Conservation (phyloP, 2,329 filamentous ascomycete species). For the Curvularia verruculosa region DNA sequence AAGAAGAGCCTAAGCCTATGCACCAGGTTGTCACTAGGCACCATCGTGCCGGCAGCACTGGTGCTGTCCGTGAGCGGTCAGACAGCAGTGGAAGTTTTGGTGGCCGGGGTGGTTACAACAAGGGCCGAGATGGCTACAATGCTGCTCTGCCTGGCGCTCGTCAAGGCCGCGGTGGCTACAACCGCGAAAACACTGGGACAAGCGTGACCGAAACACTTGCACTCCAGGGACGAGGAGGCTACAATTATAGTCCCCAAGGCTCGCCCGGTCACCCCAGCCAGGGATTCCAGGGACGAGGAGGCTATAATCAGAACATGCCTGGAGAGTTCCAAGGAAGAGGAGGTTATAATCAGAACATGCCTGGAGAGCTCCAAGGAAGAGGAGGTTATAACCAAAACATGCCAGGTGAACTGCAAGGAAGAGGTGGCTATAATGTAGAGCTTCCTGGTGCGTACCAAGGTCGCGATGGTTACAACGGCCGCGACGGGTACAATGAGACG, state of each 20-base stretch:
- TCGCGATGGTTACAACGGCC: conserved; percentile 45
- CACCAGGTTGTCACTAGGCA: conserved; percentile 38
- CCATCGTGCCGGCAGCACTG: conserved; percentile 39
- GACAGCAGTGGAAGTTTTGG: conserved; percentile 41
- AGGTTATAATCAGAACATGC: conserved; percentile 37
- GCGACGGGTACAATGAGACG: conserved; percentile 42
- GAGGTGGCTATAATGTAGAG: conserved; percentile 42
- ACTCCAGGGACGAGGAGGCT: conserved; percentile 26
- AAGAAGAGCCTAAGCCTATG: conserved; percentile 39
- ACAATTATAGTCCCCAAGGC: conserved; percentile 21
- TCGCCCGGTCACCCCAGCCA: conserved; percentile 26
- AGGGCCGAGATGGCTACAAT: conserved; percentile 48
- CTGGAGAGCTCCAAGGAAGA: conserved; percentile 29
- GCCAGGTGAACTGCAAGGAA: conserved; percentile 37
- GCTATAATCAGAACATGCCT: conserved; percentile 41
- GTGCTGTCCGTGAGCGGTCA: conserved; percentile 38
- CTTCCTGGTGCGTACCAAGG: conserved; percentile 42
- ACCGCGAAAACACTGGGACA: conserved; percentile 27
- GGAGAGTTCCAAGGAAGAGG: conserved; percentile 42
- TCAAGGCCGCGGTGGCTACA: conserved; percentile 41
- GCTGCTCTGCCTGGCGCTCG: conserved; percentile 35
- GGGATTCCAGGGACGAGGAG: conserved; percentile 38
- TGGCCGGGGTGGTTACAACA: conserved; percentile 42
- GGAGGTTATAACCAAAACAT: conserved; percentile 42
- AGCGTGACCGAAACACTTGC: conserved; percentile 30